Evolutionary conservation across 176 grass and related monocot genomes (phyloP), one percentile per base, ranked within the genome.

Genomic region (Zoysia japonica): DNA sequence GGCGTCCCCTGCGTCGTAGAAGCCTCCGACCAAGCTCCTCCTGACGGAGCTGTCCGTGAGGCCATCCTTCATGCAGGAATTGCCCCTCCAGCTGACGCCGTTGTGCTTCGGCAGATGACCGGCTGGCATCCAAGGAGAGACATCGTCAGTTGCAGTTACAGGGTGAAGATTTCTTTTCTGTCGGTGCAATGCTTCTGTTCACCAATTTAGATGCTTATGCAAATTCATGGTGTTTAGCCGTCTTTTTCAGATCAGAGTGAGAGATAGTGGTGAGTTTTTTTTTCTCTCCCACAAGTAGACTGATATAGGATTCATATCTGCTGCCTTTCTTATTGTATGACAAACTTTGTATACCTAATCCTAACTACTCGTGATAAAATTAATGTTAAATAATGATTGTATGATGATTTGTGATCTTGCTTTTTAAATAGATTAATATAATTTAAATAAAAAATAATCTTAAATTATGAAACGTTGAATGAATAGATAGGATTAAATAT

Each of bases 51-150:
- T 92, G 85, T 97, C 93, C 1, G 93, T 86, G 83, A 90, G 77
- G 82, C 93, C 93, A 61, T 97, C 93, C 82, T 88, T 93, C 93
- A 90, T 97, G 87, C 80, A 78, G 13, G 93, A 97, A 13, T 93
- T 97, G 43, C 93, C 90, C 71, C 93, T 90, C 93, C 93, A 97
- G 72, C 85, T 97, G 4, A 97, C 93, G 40, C 91, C 91, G 77
- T 97, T 97, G 73, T 93, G 93, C 83, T 87, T 88, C 2, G 93
- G 93, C 61, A 97, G 74, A 5, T 77, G 88, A 20, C 93, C 93
- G 19, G 93, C 93, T 97, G 88, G 7, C 28, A 83, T 77, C 20
- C 13, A 63, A 68, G 78, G 82, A 37, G 20, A 76, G 11, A 44
- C 57, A 60, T 20, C 60, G 61, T 85, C 56, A 85, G 19, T 56